Base-by-base conservation (phyloP, 129 eudicot species). In the Chrysanthemum makinoi region DNA sequence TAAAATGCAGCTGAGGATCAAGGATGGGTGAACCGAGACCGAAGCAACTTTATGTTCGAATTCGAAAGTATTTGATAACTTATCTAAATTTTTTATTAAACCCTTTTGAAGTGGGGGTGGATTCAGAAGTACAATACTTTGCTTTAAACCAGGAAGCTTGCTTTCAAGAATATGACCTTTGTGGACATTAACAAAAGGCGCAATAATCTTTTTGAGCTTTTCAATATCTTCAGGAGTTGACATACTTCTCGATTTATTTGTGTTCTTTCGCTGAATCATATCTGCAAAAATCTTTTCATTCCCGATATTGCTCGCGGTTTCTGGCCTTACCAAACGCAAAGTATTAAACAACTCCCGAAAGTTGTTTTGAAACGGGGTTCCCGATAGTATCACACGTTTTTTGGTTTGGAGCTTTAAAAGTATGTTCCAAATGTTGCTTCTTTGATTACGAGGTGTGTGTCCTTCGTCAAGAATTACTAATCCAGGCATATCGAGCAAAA, bases 381-480 rank as follows among this genome's bases (percentile, higher is more conserved):
- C 97, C 0, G 97, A 90, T 5, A 90, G 78, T 20, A 95, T 80
- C 47, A 90, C 81, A 1, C 89, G 73, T 20, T 75, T 83, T 14
- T 82, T 66, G 0, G 96, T 95, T 49, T 81, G 60, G 6, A 94
- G 77, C 65, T 80, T 86, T 35, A 72, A 10, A 1, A 89, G 79
- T 14, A 78, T 49, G 10, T 88, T 76, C 90, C 91, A 83, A 3
- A 87, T 81, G 7, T 68, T 54, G 30, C 87, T 87, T 0, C 62
- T 55, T 12, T 86, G n/a, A 54, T 83, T 90, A 11, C 96, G 86
- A 0, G 98, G 85, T 0, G 90, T 94, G 80, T 94, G 98, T 26
- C 98, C 98, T 77, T 94, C 98, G 71, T 94, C 98, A 35, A 94
- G 83, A 52, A 94, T 75, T 1, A 90, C 84, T 10, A 94, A 46